Evolutionary conservation across 2,329 filamentous ascomycete species (phyloP).

Genomic region (Clarireedia sp.): DNA sequence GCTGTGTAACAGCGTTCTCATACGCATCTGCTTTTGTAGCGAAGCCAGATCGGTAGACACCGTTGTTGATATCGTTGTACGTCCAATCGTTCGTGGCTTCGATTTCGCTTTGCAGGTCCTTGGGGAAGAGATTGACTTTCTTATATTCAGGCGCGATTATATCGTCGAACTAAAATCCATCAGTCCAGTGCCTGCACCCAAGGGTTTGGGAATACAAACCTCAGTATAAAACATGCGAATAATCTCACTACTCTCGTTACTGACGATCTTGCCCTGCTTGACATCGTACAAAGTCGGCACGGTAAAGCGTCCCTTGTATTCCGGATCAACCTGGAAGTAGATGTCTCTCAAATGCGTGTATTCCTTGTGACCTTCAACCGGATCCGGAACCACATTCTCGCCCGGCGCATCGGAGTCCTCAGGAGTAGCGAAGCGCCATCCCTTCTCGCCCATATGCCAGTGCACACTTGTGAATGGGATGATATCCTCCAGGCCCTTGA

Average conservation of each 20-base stretch:
- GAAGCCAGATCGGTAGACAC: slow-evolving; percentile 72
- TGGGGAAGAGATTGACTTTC: slow-evolving; percentile 59
- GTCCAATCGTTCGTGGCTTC: slow-evolving; percentile 75
- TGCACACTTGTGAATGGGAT: slow-evolving; percentile 43
- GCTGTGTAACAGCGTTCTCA: slow-evolving; percentile 58
- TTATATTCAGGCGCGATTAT: slow-evolving; percentile 53
- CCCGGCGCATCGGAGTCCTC: slow-evolving; percentile 49
- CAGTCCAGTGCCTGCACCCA: not conserved
- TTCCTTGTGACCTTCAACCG: slow-evolving; percentile 52
- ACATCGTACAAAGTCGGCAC: slow-evolving; percentile 62
- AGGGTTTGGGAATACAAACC: slow-evolving; percentile 40
- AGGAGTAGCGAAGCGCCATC: slow-evolving; percentile 58
- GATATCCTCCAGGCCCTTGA: slow-evolving; percentile 87
- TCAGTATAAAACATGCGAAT: slow-evolving; percentile 74
- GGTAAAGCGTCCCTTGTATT: slow-evolving; percentile 62
- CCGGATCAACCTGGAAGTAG: slow-evolving; percentile 57
- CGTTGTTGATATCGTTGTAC: slow-evolving; percentile 66
- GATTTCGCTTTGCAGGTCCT: slow-evolving; percentile 53
- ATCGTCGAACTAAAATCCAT: slow-evolving; percentile 60
- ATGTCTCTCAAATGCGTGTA: slow-evolving; percentile 60
- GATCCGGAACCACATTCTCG: slow-evolving; percentile 56
- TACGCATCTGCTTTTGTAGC: slow-evolving; percentile 79
- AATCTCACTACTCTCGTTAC: slow-evolving; percentile 77
- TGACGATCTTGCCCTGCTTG: slow-evolving; percentile 62
- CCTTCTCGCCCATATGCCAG: slow-evolving; percentile 60